phyloP scores from a whole-genome alignment of 2,329 filamentous ascomycete species.

The Chrysosporium keratinophilum region DNA sequence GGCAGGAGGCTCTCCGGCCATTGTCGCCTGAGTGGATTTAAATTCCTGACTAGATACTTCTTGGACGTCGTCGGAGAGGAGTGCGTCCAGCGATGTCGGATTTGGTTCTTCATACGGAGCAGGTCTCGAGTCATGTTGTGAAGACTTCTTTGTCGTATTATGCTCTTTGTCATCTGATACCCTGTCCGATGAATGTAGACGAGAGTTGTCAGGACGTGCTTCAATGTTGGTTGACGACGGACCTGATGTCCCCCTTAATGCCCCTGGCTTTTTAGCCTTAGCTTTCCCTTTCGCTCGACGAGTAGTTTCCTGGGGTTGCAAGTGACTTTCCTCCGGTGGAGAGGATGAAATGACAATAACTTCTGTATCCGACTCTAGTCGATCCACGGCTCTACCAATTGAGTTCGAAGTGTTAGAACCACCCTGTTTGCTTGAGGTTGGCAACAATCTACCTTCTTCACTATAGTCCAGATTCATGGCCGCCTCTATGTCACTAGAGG shows the following conservation, averaged over 20 bases:
- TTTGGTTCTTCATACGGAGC: neutral
- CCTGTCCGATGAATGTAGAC: neutral
- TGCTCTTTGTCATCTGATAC: neutral
- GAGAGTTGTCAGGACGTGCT: neutral
- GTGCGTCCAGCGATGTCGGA: neutral
- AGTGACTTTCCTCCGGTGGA: neutral
- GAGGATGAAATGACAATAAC: conserved; percentile 6
- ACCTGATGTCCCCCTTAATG: neutral
- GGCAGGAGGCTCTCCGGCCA: neutral
- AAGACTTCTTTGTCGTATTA: neutral
- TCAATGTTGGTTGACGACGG: neutral
- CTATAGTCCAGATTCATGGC: conserved; percentile 4
- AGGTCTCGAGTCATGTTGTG: neutral
- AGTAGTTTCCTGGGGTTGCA: neutral
- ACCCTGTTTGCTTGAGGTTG: neutral
- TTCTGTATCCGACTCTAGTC: neutral
- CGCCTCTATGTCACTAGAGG: conserved; percentile 13
- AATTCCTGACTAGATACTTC: neutral
- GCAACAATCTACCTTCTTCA: conserved; percentile 13
- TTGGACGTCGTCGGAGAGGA: neutral
- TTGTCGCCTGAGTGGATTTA: neutral
- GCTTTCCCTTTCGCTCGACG: neutral
- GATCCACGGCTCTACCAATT: conserved; percentile 6
- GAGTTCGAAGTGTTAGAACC: conserved; percentile 6
- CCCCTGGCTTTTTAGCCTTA: neutral